Evolutionary conservation across 805 yeast genomes (phyloP).

Genomic region (Pichia paraexigua): DNA sequence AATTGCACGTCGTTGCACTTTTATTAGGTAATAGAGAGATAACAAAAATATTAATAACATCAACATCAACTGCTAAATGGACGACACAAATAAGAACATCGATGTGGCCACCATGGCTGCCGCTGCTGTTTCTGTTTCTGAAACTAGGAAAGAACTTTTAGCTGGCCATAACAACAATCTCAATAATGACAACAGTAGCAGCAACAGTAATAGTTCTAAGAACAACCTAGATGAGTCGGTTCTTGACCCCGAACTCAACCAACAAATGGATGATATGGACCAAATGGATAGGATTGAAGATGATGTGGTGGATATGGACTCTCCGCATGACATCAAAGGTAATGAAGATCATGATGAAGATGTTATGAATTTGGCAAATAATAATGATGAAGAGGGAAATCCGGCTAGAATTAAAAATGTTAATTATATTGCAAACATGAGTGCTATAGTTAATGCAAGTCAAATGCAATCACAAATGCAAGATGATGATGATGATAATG

Average conservation of each 20-base stretch:
- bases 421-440: conserved; percentile 1
- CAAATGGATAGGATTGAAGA: not conserved
- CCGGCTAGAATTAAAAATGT: not conserved
- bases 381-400: not conserved
- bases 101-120: conserved; percentile 18
- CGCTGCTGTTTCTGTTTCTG: conserved; percentile 28
- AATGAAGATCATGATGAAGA: not conserved
- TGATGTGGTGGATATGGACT: not conserved
- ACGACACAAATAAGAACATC: not conserved
- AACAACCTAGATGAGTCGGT: conserved; percentile 1
- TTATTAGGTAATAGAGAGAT: not conserved
- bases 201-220: not conserved
- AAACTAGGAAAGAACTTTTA: conserved; percentile 1
- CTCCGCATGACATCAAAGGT: not conserved
- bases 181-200: not conserved
- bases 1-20: not conserved
- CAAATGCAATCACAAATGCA: not conserved
- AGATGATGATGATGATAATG: not conserved
- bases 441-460: not conserved
- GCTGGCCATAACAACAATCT: not conserved
- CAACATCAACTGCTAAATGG: not conserved
- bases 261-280: not conserved
- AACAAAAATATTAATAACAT: not conserved
- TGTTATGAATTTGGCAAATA: not conserved
- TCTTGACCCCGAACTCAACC: conserved; percentile 7